Conservation (phyloP, 2,329 filamentous ascomycete genomes). For the Trichoderma guizhouense region DNA sequence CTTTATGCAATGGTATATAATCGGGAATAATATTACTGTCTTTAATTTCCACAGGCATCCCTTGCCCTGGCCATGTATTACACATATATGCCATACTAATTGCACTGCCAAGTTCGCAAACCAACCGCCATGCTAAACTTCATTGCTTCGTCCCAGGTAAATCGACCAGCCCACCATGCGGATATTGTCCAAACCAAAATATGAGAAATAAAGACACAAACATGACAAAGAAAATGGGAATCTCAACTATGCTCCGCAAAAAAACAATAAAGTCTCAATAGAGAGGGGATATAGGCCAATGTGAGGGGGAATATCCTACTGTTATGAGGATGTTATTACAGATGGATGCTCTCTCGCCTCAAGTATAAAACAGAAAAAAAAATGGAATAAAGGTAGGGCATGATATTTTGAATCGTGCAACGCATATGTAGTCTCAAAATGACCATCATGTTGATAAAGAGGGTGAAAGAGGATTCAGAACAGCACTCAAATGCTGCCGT, state of each 20-base stretch:
- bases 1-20: neutral
- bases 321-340: neutral
- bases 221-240: neutral
- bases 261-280: neutral
- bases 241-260: neutral
- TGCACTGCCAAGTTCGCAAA: neutral
- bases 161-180: neutral
- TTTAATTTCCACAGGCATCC: neutral
- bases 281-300: neutral
- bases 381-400: neutral
- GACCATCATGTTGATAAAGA: neutral
- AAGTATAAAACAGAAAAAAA: neutral
- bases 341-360: neutral
- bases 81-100: neutral
- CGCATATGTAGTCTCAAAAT: neutral
- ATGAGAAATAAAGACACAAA: neutral
- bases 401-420: neutral
- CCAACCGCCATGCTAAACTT: neutral
- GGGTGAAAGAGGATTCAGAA: neutral
- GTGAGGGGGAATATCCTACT: neutral
- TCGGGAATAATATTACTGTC: neutral
- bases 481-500: neutral
- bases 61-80: neutral
- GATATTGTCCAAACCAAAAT: neutral
- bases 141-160: neutral